A percentile compares a stretch with the other conserved stretches of the same genome.
phyloP scores from a whole-genome alignment of 2,329 filamentous ascomycete genomes.

The Pyrenochaeta sp. region DNA sequence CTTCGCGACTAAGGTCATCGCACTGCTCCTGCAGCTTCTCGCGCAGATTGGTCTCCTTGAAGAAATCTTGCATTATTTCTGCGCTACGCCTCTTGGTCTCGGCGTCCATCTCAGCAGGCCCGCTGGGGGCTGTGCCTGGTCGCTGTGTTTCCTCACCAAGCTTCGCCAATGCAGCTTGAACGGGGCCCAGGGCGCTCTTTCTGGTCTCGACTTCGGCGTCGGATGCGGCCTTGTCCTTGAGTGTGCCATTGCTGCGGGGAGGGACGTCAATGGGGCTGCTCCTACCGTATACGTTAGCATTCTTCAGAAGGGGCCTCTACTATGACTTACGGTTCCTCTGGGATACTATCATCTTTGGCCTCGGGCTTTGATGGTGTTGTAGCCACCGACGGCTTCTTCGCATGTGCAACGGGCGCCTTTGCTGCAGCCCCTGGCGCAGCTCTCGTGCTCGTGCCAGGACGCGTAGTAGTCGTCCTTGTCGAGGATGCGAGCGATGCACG shows the following conservation, averaged over 20 bases:
- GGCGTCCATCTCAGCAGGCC: constrained; percentile 39
- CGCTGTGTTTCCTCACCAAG: constrained; percentile 37
- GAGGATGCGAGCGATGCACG: constrained; percentile 41
- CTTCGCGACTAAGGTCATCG: constrained; percentile 43
- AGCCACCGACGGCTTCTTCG: constrained; percentile 41
- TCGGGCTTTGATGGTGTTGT: constrained; percentile 21
- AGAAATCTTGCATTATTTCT: constrained; percentile 51
- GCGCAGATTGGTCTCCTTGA: constrained; percentile 49
- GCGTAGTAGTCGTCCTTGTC: constrained; percentile 31
- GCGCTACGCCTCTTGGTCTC: constrained; percentile 44
- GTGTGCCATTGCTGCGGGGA: constrained; percentile 29
- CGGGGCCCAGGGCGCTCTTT: constrained; percentile 35
- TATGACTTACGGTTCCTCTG: constrained; percentile 14
- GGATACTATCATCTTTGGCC: constrained; percentile 10
- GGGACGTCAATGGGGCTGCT: constrained; percentile 33
- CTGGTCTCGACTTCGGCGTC: constrained; percentile 46
- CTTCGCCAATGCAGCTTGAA: constrained; percentile 42
- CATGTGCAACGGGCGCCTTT: constrained; percentile 32
- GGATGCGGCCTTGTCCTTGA: constrained; percentile 47
- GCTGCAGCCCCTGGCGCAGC: constrained; percentile 29
- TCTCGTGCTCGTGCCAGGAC: constrained; percentile 32
- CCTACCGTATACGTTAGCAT: constrained; percentile 11
- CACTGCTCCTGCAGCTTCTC: constrained; percentile 48
- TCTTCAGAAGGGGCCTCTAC: neutral
- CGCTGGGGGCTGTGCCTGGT: constrained; percentile 45